Evolutionary conservation across 139 green algal genomes (phyloP), one percentile per base, ranked within the genome.

Genomic region (Tetraselmis striata): DNA sequence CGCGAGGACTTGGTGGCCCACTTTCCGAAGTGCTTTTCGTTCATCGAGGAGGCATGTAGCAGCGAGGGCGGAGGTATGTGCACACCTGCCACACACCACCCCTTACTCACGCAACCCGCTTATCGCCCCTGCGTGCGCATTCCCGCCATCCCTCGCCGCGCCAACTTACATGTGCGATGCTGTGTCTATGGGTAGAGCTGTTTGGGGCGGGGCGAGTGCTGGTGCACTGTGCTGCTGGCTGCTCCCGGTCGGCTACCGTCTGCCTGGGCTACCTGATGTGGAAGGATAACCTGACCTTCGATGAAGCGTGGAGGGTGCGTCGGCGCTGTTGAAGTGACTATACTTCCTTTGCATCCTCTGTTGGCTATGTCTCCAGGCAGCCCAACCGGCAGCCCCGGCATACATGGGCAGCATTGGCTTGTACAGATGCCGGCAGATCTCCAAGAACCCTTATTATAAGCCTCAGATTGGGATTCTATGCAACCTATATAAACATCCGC

Each of bases 241-340:
- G 83, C 1, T 87, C 83, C n/a, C 83, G 86, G n/a, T 87, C 83
- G 11, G 86, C 86, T 0, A 45, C 83, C 59, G 76, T 89, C 29
- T 29, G 77, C 2, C 82, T 87, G 2, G 86, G 75, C 29, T 89
- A 85, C 75, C 30, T 89, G 2, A 89, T 89, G 86, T 79, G 77
- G 2, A 31, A 27, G 1, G 78, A 79, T 18, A 28, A 32, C 22
- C 2, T 81, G 1, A 45, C 30, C 28, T 84, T 80, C 24, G 28
- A 75, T 5, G 75, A 67, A 18, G 45, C 45, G 45, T 67, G 45
- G 45, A 67, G 45, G 45, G 45, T 67, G 45, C 11, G 45, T 67
- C n/a, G n/a, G n/a, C 18, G 45, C 45, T 25, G 45, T 67, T 67
- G 45, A 67, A 5, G 18, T 67, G 45, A 67, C 18, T 67, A 67